Evolutionary conservation across 805 yeast genomes (phyloP).

Genomic region (Nakazawaea pomicola): DNA sequence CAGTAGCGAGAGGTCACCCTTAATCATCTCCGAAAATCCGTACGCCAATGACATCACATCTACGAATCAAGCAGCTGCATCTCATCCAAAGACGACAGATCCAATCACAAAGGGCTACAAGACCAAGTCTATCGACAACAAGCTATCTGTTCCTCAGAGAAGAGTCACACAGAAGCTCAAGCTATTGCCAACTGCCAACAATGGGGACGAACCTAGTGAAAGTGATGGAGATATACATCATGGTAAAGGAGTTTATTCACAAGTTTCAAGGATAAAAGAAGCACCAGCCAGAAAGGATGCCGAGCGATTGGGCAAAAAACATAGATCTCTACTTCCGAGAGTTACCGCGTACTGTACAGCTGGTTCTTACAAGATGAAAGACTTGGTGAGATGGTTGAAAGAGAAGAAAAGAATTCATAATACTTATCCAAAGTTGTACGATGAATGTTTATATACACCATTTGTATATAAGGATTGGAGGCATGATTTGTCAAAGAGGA

Average conservation of each 20-base stretch:
- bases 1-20: background rate
- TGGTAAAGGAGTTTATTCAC: conserved; percentile 67
- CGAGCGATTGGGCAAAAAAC: conserved; percentile 83
- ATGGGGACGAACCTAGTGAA: conserved; percentile 10
- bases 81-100: too few species aligned
- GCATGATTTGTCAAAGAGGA: conserved; percentile 23
- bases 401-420: conserved; percentile 70
- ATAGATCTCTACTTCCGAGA: conserved; percentile 79
- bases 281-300: conserved; percentile 91
- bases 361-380: conserved; percentile 86
- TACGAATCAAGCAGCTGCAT: too few species aligned
- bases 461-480: conserved; percentile 81
- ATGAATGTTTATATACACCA: conserved; percentile 92
- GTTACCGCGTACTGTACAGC: conserved; percentile 97
- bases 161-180: conserved; percentile 70
- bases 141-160: conserved; percentile 62
- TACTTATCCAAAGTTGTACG: conserved; percentile 82
- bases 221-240: conserved; percentile 11
- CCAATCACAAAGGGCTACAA: conserved; percentile 14
- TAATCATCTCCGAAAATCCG: conserved; percentile 27
- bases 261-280: conserved; percentile 78
- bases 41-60: conserved; percentile 15
- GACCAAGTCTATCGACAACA: conserved; percentile 34
- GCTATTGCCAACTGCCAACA: conserved; percentile 38
- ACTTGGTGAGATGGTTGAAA: conserved; percentile 76